A percentile compares a stretch with the other conserved stretches of the same genome.
Conservation (phyloP, 257 asterid species). For the Forsythia viridissima region DNA sequence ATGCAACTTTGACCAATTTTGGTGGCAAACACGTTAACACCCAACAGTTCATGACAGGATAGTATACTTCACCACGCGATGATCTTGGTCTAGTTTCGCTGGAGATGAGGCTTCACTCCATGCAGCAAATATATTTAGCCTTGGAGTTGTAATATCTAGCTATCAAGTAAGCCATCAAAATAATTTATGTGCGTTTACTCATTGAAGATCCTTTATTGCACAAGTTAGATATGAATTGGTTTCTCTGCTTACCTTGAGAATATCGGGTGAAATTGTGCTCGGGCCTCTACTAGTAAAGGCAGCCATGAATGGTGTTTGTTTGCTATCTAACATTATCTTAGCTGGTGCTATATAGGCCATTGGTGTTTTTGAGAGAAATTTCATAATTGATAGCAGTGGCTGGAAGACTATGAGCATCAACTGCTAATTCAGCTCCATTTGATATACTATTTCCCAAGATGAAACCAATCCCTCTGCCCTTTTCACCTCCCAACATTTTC, state of each 20-base stretch:
- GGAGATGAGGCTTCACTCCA: conserved; percentile 93
- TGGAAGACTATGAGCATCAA: conserved; percentile 56
- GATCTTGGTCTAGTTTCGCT: conserved; percentile 50
- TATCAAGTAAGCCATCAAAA: conserved; percentile 19
- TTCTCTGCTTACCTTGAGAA: conserved; percentile 48
- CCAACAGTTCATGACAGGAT: conserved; percentile 61
- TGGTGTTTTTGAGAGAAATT: conserved; percentile 35
- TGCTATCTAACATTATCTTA: conserved; percentile 32
- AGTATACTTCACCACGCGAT: conserved; percentile 66
- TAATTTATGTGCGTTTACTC: background rate
- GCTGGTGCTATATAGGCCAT: conserved; percentile 38
- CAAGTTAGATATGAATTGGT: background rate
- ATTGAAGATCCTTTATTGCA: background rate
- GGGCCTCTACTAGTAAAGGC: conserved; percentile 67
- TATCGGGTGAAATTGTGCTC: conserved; percentile 40
- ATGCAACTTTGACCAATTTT: too few relatives aligned
- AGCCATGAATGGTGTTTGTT: conserved; percentile 69
- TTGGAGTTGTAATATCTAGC: conserved; percentile 97
- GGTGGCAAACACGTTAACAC: too few relatives aligned
- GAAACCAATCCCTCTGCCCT: conserved; percentile 79
- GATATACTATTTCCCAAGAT: conserved; percentile 63
- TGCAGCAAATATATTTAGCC: conserved; percentile 88
- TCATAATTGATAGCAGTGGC: conserved; percentile 48
- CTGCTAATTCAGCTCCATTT: conserved; percentile 46
- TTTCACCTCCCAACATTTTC: conserved; percentile 80